Percentiles rank a stretch among this genome's conserved stretches.
These are phyloP conservation scores for Enterocytospora artemiae DNA, from an alignment of 371 early-diverging fungal genomes.

Conservation along the genomic window DNA sequence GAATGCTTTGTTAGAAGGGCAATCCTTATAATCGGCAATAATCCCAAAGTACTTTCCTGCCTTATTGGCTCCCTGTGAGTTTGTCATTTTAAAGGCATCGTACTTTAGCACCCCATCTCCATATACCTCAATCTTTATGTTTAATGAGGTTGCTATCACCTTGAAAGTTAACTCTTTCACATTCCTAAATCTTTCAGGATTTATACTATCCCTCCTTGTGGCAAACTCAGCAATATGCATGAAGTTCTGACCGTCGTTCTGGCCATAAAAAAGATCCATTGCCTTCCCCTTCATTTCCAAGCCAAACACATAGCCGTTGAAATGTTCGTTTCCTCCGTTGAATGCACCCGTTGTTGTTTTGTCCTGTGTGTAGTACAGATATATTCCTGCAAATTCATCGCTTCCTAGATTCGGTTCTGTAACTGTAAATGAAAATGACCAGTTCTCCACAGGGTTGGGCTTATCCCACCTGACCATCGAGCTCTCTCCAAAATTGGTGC, in stretches of 20 bases:
- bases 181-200: constrained; percentile 51
- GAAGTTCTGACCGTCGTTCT: constrained; percentile 48
- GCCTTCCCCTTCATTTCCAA: constrained; percentile 54
- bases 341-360: constrained; percentile 41
- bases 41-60: constrained; percentile 55
- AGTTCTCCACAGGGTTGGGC: constrained; percentile 52
- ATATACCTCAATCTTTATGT: constrained; percentile 58
- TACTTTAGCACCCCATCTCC: constrained; percentile 49
- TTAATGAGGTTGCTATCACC: constrained; percentile 55
- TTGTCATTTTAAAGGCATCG: constrained; percentile 49
- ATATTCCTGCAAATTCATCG: constrained; percentile 53
- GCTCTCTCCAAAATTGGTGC: constrained; percentile 38
- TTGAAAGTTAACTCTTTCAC: constrained; percentile 56
- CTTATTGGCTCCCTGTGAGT: constrained; percentile 3
- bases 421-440: constrained; percentile 52
- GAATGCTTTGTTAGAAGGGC: constrained; percentile 42
- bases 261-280: constrained; percentile 48
- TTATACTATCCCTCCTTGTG: constrained; percentile 50
- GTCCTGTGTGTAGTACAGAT: constrained; percentile 57
- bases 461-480: constrained; percentile 47
- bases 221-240: constrained; percentile 26
- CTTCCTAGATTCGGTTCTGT: constrained; percentile 36
- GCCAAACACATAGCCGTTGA: constrained; percentile 56
- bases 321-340: constrained; percentile 49
- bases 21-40: constrained; percentile 48